Evolutionary conservation across 108 stramenopile species (phyloP).

Genomic region (Cyclotella baltica): DNA sequence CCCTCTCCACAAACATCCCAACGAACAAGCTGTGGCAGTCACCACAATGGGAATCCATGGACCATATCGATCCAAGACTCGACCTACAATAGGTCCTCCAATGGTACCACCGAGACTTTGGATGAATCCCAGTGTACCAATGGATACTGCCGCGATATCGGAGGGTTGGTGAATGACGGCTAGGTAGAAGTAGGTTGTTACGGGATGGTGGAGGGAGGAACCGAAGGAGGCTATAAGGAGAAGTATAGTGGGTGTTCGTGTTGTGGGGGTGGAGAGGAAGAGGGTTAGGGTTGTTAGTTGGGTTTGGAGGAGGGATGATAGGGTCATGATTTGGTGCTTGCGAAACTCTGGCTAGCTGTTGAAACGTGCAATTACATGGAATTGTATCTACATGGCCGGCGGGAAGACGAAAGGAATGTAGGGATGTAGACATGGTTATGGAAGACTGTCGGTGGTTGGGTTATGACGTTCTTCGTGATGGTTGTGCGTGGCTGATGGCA

Average conservation of each 20-base stretch:
- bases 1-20: slow-evolving; percentile 46
- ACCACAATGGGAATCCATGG: slow-evolving; percentile 29
- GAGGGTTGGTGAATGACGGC: slow-evolving; percentile 22
- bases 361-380: no score
- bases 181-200: slow-evolving; percentile 47
- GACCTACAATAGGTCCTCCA: slow-evolving; percentile 23
- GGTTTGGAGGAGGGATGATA: neutral
- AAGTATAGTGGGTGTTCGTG: neutral
- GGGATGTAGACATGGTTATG: no score
- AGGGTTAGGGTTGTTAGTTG: neutral
- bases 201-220: slow-evolving; percentile 35
- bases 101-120: slow-evolving; percentile 31
- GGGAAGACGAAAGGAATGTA: no score
- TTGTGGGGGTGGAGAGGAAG: neutral
- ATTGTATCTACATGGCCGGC: no score
- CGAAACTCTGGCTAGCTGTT: no score
- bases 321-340: neutral
- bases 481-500: no score
- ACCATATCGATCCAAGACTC: slow-evolving; percentile 27
- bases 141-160: slow-evolving; percentile 1
- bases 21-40: slow-evolving; percentile 26
- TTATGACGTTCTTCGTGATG: no score
- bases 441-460: no score
- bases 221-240: slow-evolving; percentile 41
- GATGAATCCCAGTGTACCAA: slow-evolving; percentile 40